These are phyloP conservation scores for Alternaria sp. DNA, from an alignment of 2,329 filamentous ascomycete species.

Conservation along the genomic window DNA sequence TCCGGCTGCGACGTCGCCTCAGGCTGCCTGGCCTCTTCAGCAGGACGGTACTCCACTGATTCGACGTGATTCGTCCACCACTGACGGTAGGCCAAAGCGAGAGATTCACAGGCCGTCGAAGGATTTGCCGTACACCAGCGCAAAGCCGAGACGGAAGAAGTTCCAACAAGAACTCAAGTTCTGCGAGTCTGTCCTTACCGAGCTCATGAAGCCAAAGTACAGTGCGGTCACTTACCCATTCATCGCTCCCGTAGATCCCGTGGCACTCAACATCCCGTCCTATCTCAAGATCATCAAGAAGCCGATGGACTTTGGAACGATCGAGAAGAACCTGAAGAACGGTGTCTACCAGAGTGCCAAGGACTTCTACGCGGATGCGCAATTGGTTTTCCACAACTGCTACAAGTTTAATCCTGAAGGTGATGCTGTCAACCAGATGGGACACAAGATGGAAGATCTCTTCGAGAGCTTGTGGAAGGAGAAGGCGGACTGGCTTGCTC, in stretches of 20 bases:
- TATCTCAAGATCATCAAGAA: conserved; percentile 96
- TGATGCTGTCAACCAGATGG: conserved; percentile 75
- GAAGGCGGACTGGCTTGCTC: conserved; percentile 81
- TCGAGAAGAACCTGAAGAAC: conserved; percentile 74
- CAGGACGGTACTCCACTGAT: conserved; percentile 81
- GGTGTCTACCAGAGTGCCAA: conserved; percentile 82
- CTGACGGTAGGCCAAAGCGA: conserved; percentile 84
- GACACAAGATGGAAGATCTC: conserved; percentile 73
- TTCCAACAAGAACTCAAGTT: conserved; percentile 88
- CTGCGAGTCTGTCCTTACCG: conserved; percentile 79
- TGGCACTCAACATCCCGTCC: conserved; percentile 89
- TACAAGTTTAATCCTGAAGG: conserved; percentile 86
- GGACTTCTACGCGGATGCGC: conserved; percentile 84
- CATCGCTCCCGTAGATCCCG: conserved; percentile 84
- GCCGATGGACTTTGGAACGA: conserved; percentile 92
- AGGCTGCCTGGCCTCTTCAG: conserved; percentile 73
- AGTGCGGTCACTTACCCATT: conserved; percentile 74
- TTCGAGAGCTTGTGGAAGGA: conserved; percentile 79
- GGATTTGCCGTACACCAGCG: conserved; percentile 84
- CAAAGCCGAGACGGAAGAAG: conserved; percentile 90
- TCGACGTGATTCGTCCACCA: conserved; percentile 80
- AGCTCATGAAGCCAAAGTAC: conserved; percentile 78
- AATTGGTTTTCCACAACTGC: conserved; percentile 87
- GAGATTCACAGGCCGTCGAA: conserved; percentile 90
- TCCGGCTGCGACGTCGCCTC: conserved; percentile 52